Conservation (phyloP, 208 protist species). For the Trichomonas tenax region DNA sequence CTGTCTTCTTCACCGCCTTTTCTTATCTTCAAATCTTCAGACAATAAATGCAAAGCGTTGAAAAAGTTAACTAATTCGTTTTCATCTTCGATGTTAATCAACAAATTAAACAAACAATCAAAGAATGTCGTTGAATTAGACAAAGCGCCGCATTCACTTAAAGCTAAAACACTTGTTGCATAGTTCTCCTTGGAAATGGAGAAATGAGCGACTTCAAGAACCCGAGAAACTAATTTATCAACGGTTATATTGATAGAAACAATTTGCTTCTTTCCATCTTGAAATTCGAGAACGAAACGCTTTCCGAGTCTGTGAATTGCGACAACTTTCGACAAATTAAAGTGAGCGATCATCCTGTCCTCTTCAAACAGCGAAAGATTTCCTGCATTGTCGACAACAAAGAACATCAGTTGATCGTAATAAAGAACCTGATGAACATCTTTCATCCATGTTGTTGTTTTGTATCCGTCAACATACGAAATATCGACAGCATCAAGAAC, state of each 20-base stretch:
- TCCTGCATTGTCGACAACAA: not conserved
- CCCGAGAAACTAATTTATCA: not conserved
- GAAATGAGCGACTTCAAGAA: not conserved
- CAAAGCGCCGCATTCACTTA: not conserved
- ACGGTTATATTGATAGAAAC: not conserved
- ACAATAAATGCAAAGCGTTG: not conserved
- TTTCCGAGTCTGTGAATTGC: not conserved
- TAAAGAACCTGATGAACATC: not conserved
- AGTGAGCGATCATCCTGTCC: not conserved
- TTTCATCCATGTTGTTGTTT: not conserved
- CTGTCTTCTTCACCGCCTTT: not conserved
- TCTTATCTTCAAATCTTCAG: not conserved
- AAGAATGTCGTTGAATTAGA: not conserved
- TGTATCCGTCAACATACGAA: not conserved
- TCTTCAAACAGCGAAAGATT: not conserved
- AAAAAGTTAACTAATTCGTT: not conserved
- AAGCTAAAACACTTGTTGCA: not conserved
- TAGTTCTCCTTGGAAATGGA: not conserved
- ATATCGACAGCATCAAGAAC: not conserved
- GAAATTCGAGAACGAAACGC: not conserved
- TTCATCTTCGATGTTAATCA: not conserved
- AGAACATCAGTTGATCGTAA: not conserved
- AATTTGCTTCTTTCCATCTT: no score
- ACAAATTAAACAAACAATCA: not conserved
- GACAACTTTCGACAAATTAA: not conserved